These are phyloP conservation scores for Colletotrichum liriopes DNA, from an alignment of 2,329 filamentous ascomycete species.

Conservation along the genomic window DNA sequence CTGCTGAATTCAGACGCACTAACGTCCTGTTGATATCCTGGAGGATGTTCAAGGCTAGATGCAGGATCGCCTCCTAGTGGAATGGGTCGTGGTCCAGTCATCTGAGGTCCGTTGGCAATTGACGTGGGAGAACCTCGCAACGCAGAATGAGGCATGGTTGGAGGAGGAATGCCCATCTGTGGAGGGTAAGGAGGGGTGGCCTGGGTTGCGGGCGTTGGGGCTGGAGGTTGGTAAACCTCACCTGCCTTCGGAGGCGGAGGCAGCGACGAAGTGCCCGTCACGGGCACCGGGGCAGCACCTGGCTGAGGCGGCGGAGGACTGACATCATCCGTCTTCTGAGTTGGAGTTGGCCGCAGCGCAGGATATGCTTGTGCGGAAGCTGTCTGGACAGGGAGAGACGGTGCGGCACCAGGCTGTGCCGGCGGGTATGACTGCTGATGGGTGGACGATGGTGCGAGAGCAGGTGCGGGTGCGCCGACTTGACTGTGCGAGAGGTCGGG, in stretches of 20 bases:
- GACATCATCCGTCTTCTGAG: slow-evolving; percentile 51
- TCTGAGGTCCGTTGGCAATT: slow-evolving; percentile 49
- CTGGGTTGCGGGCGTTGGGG: slow-evolving; percentile 52
- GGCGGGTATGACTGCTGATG: slow-evolving; percentile 54
- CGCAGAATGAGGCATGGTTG: slow-evolving; percentile 57
- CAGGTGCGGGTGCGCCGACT: slow-evolving; percentile 36
- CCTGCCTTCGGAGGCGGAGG: slow-evolving; percentile 69
- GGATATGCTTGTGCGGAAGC: slow-evolving; percentile 53
- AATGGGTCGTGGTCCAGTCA: slow-evolving; percentile 47
- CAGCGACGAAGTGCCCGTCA: slow-evolving; percentile 51
- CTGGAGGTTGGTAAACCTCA: slow-evolving; percentile 58
- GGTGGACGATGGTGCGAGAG: slow-evolving; percentile 44
- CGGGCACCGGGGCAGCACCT: slow-evolving; percentile 66
- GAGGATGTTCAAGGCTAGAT: slow-evolving; percentile 61
- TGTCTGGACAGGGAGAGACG: slow-evolving; percentile 62
- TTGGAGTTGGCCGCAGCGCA: slow-evolving; percentile 61
- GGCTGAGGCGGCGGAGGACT: slow-evolving; percentile 71
- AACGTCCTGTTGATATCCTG: slow-evolving; percentile 71
- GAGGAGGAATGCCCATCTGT: slow-evolving; percentile 68
- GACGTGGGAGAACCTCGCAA: slow-evolving; percentile 64
- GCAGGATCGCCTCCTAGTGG: slow-evolving; percentile 47
- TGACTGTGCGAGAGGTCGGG: slow-evolving; percentile 45
- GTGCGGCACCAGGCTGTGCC: slow-evolving; percentile 64
- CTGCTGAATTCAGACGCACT: slow-evolving; percentile 67
- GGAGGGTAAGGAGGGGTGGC: slow-evolving; percentile 57